These are phyloP conservation scores for Urtica urens DNA, from an alignment of 306 rosid genomes.

Conservation along the genomic window DNA sequence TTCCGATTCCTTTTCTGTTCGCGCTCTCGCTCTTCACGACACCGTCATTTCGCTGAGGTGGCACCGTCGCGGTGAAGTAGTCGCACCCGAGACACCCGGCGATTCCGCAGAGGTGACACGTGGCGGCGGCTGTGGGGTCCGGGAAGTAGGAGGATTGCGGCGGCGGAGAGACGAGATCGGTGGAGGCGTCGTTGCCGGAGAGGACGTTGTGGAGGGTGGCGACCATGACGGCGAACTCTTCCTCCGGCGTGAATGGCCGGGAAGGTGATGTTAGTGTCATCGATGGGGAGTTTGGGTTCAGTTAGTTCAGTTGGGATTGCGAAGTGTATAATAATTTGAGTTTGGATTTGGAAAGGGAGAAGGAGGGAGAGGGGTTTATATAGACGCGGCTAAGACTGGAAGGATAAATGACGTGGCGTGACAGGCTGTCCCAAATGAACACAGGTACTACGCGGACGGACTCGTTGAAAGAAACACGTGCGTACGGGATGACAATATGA, in stretches of 20 bases:
- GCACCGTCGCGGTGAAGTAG: conserved; percentile 26
- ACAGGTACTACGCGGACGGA: too few species aligned
- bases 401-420: conserved; percentile 23
- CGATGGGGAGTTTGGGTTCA: background rate
- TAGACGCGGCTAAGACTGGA: conserved; percentile 20
- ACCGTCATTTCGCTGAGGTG: conserved; percentile 17
- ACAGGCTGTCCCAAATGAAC: conserved; percentile 33
- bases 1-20: background rate
- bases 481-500: too few species aligned
- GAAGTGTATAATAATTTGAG: too few species aligned
- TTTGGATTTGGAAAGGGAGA: background rate
- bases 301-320: background rate
- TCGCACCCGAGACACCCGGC: conserved; percentile 55
- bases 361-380: background rate
- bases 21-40: background rate
- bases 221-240: conserved; percentile 66
- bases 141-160: background rate
- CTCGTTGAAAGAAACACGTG: too few species aligned
- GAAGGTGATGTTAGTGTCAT: background rate
- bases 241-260: conserved; percentile 36
- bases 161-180: background rate
- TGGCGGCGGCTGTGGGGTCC: conserved; percentile 1
- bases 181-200: conserved; percentile 35
- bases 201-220: conserved; percentile 60
- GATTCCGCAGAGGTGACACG: conserved; percentile 41